phyloP scores from a whole-genome alignment of 179 eudicot species.

The Dionaea muscipula region DNA sequence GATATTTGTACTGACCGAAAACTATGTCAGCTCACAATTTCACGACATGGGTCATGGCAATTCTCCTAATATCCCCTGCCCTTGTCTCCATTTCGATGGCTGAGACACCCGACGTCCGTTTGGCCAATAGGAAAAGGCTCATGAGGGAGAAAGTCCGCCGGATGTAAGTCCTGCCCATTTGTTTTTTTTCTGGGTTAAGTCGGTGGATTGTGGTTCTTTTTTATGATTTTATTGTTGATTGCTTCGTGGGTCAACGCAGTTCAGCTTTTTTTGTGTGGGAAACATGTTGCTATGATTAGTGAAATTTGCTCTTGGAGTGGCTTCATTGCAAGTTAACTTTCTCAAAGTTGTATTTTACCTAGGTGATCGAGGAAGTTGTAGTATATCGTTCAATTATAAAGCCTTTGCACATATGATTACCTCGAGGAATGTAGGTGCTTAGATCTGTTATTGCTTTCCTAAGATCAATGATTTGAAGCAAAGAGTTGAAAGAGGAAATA shows the following conservation, averaged over 20 bases:
- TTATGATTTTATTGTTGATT: background rate
- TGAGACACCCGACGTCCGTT: conserved; percentile 19
- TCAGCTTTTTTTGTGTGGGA: background rate
- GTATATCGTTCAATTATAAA: no score
- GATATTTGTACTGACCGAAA: background rate
- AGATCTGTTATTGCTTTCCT: no score
- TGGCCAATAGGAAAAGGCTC: conserved; percentile 33
- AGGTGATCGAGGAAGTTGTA: no score
- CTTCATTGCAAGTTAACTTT: no score
- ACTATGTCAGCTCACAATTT: conserved; percentile 15
- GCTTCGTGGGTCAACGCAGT: background rate
- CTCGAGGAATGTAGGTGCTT: no score
- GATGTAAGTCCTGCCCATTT: conserved; percentile 32
- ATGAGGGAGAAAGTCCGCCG: conserved; percentile 48
- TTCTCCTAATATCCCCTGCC: conserved; percentile 26
- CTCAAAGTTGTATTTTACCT: no score
- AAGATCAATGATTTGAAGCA: no score
- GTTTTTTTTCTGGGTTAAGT: background rate
- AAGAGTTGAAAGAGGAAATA: no score
- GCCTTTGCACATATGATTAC: no score
- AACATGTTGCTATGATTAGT: background rate
- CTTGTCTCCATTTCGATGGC: conserved; percentile 20
- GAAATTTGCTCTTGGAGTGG: background rate
- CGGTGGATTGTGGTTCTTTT: background rate
- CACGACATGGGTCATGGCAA: conserved; percentile 26